Percentiles rank a stretch among this genome's conserved stretches.
Evolutionary conservation across 768 basidiomycete genomes (phyloP).

Genomic region (Russula sp.): DNA sequence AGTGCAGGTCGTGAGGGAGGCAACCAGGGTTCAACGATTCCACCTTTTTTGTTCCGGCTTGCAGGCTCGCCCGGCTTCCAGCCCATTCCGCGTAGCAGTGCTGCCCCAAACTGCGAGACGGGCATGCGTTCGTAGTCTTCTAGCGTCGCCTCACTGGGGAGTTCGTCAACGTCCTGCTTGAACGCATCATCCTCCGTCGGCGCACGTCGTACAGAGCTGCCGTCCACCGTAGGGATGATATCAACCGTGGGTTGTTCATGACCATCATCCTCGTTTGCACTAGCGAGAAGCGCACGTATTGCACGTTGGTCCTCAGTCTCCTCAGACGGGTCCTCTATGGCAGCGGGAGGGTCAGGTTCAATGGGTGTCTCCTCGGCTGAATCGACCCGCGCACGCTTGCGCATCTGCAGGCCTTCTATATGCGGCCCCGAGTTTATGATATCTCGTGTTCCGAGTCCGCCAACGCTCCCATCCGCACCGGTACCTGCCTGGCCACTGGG

Average conservation of each 20-base stretch:
- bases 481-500: slow-evolving; percentile 48
- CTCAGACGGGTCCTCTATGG: slow-evolving; percentile 32
- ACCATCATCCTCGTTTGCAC: slow-evolving; percentile 38
- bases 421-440: slow-evolving; percentile 74
- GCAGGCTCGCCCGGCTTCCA: slow-evolving; percentile 84
- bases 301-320: slow-evolving; percentile 77
- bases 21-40: slow-evolving; percentile 69
- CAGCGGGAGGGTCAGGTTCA: slow-evolving; percentile 30
- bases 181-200: slow-evolving; percentile 79
- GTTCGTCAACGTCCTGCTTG: slow-evolving; percentile 72
- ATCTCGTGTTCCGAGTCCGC: slow-evolving; percentile 69
- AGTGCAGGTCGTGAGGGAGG: slow-evolving; percentile 80
- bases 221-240: slow-evolving; percentile 46
- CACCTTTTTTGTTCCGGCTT: slow-evolving; percentile 45
- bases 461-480: slow-evolving; percentile 67
- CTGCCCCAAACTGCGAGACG: slow-evolving; percentile 88
- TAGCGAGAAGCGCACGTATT: slow-evolving; percentile 69
- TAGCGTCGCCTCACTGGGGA: slow-evolving; percentile 69
- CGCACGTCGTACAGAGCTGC: slow-evolving; percentile 29
- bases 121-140: slow-evolving; percentile 90
- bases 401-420: slow-evolving; percentile 57
- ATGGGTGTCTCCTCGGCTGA: slow-evolving; percentile 24
- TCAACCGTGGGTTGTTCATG: slow-evolving; percentile 41
- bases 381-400: slow-evolving; percentile 31
- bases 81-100: slow-evolving; percentile 93